These are phyloP conservation scores for Cairneyella variabilis DNA, from an alignment of 495 filamentous ascomycete species.

Conservation along the genomic window DNA sequence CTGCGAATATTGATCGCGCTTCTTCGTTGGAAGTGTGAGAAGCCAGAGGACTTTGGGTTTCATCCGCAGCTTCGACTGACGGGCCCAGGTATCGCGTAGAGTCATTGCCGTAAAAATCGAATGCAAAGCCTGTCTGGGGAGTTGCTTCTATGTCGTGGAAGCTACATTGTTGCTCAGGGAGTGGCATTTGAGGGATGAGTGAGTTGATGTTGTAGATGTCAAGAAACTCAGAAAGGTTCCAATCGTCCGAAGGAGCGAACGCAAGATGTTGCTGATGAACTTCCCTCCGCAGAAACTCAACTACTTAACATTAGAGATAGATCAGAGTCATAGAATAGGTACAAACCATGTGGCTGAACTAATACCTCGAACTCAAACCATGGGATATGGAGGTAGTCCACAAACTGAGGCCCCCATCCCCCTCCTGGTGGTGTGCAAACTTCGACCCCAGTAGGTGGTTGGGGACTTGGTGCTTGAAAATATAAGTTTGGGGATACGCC, in stretches of 20 bases:
- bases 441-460: slow-evolving; percentile 4
- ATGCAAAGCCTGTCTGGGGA: slow-evolving; percentile 1
- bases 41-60: slow-evolving; percentile 1
- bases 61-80: neutral
- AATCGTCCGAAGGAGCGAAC: neutral
- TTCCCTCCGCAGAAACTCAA: neutral
- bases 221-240: slow-evolving; percentile 1
- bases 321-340: neutral
- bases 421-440: slow-evolving; percentile 10
- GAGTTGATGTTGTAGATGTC: slow-evolving; percentile 2
- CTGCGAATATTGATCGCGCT: slow-evolving; percentile 8
- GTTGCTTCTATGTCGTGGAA: neutral
- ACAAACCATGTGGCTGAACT: slow-evolving; percentile 1
- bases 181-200: neutral
- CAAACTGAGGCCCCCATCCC: neutral
- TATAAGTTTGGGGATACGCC: slow-evolving; percentile 1
- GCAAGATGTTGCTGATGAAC: slow-evolving; percentile 2
- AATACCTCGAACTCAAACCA: slow-evolving; percentile 11
- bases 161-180: slow-evolving; percentile 8
- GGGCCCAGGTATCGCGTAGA: neutral
- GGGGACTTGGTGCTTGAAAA: slow-evolving; percentile 5
- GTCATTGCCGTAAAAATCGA: neutral
- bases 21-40: slow-evolving; percentile 1
- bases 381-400: slow-evolving; percentile 6
- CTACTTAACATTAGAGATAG: neutral